A percentile compares a stretch with the other conserved stretches of the same genome.
Evolutionary conservation across 306 rosid species (phyloP).

Genomic region (Ceratonia siliqua): DNA sequence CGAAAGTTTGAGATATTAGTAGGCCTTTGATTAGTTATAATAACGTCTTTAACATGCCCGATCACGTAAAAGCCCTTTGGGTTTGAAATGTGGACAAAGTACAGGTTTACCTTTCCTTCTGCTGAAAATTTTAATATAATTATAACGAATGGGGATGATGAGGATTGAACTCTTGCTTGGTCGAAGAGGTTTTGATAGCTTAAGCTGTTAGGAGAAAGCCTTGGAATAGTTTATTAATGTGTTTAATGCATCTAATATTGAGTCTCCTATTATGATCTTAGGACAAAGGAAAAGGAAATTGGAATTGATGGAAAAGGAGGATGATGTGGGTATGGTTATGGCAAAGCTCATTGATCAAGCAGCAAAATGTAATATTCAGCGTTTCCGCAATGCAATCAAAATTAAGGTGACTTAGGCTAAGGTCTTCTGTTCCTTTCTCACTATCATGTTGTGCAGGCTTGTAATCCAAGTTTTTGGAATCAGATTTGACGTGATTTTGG

Average conservation of each 20-base stretch:
- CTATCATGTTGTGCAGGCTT: slow-evolving; percentile 22
- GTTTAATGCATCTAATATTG: not conserved
- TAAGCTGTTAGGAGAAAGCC: too few species aligned
- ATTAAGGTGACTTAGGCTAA: slow-evolving; percentile 60
- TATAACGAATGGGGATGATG: not conserved
- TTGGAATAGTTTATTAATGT: not conserved
- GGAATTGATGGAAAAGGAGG: slow-evolving; percentile 53
- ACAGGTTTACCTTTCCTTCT: not conserved
- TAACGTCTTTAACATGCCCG: not conserved
- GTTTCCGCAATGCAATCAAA: slow-evolving; percentile 59
- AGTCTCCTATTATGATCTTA: slow-evolving; percentile 45
- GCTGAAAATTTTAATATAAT: not conserved
- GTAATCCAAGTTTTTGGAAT: not conserved
- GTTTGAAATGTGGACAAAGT: not conserved
- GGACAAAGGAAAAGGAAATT: slow-evolving; percentile 66
- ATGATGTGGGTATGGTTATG: slow-evolving; percentile 58
- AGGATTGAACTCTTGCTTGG: not conserved
- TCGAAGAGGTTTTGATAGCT: too few species aligned
- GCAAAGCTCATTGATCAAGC: slow-evolving; percentile 71
- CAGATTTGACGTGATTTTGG: not conserved
- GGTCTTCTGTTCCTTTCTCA: slow-evolving; percentile 19
- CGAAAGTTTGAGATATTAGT: not conserved
- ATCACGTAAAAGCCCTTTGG: not conserved
- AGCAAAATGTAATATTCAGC: slow-evolving; percentile 50
- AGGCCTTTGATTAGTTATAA: not conserved